Evolutionary conservation across 139 green algal genomes (phyloP).

Genomic region (Chlamydomonas incerta): DNA sequence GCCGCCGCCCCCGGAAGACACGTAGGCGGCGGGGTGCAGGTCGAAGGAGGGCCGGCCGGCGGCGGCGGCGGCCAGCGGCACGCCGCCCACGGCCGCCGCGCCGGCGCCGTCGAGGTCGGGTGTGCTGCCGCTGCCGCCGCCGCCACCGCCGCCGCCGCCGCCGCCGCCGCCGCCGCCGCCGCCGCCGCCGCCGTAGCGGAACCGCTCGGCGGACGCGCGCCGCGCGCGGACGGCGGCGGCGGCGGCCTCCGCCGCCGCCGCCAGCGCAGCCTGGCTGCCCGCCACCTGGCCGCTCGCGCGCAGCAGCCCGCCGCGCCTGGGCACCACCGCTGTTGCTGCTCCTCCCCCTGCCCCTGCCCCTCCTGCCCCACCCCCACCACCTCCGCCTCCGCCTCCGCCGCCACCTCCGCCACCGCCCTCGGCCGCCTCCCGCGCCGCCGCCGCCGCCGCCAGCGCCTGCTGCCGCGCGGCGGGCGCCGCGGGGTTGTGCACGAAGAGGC

Average conservation of each 20-base stretch:
- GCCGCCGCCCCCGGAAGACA: not conserved
- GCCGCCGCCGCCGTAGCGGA: not conserved
- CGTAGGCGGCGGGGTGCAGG: no score
- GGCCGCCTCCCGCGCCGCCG: not conserved
- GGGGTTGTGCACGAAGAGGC: constrained; percentile 55
- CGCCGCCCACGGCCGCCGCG: not conserved
- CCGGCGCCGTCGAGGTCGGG: not conserved
- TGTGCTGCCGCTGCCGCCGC: not conserved
- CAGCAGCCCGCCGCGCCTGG: no score
- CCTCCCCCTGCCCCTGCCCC: not conserved
- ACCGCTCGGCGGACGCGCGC: not conserved
- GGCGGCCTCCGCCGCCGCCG: constrained; percentile 20
- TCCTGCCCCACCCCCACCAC: not conserved
- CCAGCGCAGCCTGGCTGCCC: not conserved
- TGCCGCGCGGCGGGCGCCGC: not conserved
- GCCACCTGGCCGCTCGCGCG: not conserved
- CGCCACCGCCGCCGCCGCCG: not conserved
- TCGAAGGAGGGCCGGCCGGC: no score
- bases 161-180: not conserved
- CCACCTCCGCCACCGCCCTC: no score
- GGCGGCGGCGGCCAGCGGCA: not conserved
- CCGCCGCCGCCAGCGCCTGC: not conserved
- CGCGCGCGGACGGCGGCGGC: constrained; percentile 9
- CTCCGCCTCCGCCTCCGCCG: no score
- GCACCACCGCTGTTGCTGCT: no score